Conservation (phyloP, 495 filamentous ascomycete genomes). For the Eremomyces bilateralis region DNA sequence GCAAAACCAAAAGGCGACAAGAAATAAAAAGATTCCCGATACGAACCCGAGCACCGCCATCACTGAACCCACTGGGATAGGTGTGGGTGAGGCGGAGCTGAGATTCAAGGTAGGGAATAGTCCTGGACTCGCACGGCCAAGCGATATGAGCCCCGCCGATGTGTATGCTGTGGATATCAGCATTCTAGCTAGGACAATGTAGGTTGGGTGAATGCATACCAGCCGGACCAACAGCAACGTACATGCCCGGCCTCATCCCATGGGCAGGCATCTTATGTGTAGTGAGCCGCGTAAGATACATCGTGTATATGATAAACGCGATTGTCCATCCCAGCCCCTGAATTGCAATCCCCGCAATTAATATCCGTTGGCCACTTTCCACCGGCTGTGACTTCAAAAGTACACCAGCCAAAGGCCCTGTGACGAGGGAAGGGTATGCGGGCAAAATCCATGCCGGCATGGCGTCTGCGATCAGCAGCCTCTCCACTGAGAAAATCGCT, state of each 20-base stretch:
- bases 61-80: neutral
- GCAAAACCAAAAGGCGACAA: neutral
- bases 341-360: constrained; percentile 26
- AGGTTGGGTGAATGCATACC: constrained; percentile 3
- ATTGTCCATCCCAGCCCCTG: constrained; percentile 31
- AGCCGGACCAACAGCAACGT: constrained; percentile 13
- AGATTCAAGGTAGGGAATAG: neutral
- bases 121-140: neutral
- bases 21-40: neutral
- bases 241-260: constrained; percentile 16
- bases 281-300: constrained; percentile 17
- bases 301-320: constrained; percentile 26
- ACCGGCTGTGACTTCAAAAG: constrained; percentile 24
- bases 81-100: neutral
- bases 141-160: neutral
- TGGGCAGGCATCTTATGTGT: constrained; percentile 12
- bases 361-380: constrained; percentile 21
- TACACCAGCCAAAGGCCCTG: constrained; percentile 26
- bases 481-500: constrained; percentile 26
- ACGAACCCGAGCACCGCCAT: neutral
- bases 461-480: constrained; percentile 17
- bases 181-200: constrained; percentile 9
- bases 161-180: neutral
- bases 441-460: constrained; percentile 35
- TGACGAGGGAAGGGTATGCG: constrained; percentile 31